These are phyloP conservation scores for Talaromyces borbonicus DNA, from an alignment of 495 filamentous ascomycete species.

Conservation along the genomic window DNA sequence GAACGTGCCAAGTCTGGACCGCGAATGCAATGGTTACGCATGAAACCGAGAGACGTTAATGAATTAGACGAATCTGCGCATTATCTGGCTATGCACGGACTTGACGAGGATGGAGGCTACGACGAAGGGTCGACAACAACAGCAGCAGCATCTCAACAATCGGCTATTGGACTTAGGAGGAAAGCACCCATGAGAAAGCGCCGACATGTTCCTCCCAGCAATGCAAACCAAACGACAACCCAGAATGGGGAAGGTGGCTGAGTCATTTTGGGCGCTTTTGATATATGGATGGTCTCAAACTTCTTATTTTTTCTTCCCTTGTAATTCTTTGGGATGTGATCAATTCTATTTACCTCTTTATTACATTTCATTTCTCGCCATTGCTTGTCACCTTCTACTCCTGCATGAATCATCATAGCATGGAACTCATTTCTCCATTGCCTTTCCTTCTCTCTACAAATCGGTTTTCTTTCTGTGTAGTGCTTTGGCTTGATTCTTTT, in stretches of 20 bases:
- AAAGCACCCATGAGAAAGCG: constrained; percentile 43
- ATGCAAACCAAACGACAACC: constrained; percentile 28
- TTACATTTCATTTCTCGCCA: constrained; percentile 9
- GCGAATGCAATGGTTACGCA: constrained; percentile 91
- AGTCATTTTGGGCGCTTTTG: constrained; percentile 9
- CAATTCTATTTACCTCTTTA: constrained; percentile 1
- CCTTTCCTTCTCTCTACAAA: background rate
- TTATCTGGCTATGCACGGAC: constrained; percentile 27
- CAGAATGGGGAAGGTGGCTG: constrained; percentile 25
- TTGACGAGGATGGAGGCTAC: constrained; percentile 30
- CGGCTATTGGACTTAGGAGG: constrained; percentile 36
- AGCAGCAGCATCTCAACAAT: constrained; percentile 19
- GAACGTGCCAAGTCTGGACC: constrained; percentile 80
- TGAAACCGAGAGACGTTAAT: constrained; percentile 65
- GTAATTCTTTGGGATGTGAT: constrained; percentile 5
- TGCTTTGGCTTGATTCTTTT: no score
- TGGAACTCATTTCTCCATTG: background rate
- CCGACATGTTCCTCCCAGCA: constrained; percentile 16
- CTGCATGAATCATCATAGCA: constrained; percentile 3
- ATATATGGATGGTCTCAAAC: constrained; percentile 6
- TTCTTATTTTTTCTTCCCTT: constrained; percentile 9
- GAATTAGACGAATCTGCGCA: constrained; percentile 71
- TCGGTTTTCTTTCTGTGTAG: background rate
- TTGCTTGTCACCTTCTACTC: constrained; percentile 8
- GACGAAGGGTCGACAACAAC: constrained; percentile 30